Percentiles rank a stretch among this genome's conserved stretches.
phyloP scores from a whole-genome alignment of 371 early-diverging fungal genomes.

The Chytridium lagenaria region DNA sequence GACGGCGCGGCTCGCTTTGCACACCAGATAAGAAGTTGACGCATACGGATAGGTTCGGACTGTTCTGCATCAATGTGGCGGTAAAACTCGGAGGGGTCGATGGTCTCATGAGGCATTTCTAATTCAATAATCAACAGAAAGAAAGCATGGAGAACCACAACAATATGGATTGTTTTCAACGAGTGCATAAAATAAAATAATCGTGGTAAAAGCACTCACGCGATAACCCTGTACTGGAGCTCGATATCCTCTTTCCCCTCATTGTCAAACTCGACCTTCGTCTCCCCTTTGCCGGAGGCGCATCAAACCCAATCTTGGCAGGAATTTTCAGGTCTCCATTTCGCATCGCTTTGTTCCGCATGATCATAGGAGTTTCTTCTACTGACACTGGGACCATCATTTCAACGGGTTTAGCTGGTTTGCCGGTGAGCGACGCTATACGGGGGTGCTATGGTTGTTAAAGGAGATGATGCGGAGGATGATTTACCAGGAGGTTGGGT shows the following conservation, averaged over 20 bases:
- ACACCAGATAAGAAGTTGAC: constrained; percentile 74
- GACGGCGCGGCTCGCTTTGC: constrained; percentile 34
- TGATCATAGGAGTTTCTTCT: constrained; percentile 61
- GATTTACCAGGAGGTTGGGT: neutral
- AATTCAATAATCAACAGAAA: too few species aligned
- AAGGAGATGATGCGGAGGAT: neutral
- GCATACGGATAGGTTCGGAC: constrained; percentile 70
- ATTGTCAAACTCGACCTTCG: constrained; percentile 71
- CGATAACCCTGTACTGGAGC: constrained; percentile 60
- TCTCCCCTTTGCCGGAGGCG: constrained; percentile 19
- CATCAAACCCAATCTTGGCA: neutral
- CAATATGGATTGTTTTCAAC: neutral
- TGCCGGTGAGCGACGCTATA: neutral
- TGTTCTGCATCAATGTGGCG: constrained; percentile 72
- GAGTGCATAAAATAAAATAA: neutral
- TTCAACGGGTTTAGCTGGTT: constrained; percentile 9
- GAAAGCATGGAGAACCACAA: neutral
- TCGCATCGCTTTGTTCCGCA: constrained; percentile 55
- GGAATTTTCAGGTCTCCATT: constrained; percentile 15
- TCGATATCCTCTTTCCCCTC: constrained; percentile 71
- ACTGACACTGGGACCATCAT: constrained; percentile 27
- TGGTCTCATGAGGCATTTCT: constrained; percentile 68
- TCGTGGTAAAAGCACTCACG: constrained; percentile 40
- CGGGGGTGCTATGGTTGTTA: constrained; percentile 1
- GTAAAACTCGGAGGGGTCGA: constrained; percentile 61